Conservation (phyloP, 2,329 filamentous ascomycete species). For the Cercospora sesami region DNA sequence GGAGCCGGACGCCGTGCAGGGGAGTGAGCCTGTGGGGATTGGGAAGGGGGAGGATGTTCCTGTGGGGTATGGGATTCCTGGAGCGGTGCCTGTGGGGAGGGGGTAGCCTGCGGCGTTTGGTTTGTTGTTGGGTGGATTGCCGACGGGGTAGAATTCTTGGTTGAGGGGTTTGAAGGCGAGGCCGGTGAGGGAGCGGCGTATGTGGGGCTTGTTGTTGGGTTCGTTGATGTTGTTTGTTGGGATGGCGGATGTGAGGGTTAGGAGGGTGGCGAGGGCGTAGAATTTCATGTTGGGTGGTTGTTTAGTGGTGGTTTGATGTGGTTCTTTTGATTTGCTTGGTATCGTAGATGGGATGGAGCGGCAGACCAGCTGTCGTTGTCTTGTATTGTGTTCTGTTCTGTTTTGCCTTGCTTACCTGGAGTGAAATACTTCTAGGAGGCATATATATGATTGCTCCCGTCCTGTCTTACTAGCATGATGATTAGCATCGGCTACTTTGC, state of each 20-base stretch:
- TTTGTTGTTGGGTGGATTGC: background rate
- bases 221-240: background rate
- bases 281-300: background rate
- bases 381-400: background rate
- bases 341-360: background rate
- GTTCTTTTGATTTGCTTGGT: background rate
- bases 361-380: background rate
- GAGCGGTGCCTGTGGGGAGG: background rate
- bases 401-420: background rate
- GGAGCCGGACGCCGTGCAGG: background rate
- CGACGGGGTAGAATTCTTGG: background rate
- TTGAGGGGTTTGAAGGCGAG: background rate
- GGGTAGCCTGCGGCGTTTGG: background rate
- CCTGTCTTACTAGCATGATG: background rate
- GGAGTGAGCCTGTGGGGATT: background rate
- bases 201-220: background rate
- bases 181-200: background rate
- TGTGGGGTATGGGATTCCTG: background rate
- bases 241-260: background rate
- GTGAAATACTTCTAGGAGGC: background rate
- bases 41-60: background rate
- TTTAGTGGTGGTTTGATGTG: background rate
- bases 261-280: background rate
- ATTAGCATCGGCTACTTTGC: background rate
- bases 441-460: background rate